Evolutionary conservation across 1,284 basidiomycete species (phyloP).

Genomic region (Sanghuangporus baumii): DNA sequence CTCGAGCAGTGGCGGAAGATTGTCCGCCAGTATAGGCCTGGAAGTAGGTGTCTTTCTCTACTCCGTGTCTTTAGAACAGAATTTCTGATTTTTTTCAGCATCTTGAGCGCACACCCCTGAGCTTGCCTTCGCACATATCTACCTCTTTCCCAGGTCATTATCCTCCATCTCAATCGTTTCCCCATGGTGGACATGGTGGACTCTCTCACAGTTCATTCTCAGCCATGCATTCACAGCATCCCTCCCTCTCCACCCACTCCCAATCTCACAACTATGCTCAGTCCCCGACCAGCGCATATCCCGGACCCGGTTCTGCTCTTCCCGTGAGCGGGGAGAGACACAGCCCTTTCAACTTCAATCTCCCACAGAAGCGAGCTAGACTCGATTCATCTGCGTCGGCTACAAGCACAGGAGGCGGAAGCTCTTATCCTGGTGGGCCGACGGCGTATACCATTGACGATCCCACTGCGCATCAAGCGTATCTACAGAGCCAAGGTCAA

Average conservation of each 20-base stretch:
- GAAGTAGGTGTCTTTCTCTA: neutral
- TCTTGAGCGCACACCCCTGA: neutral
- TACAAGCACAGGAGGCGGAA: neutral
- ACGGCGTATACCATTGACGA: conserved; percentile 14
- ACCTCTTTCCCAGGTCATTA: neutral
- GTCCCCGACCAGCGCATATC: neutral
- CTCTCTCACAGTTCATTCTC: neutral
- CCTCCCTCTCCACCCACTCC: conserved; percentile 1
- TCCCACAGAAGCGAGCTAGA: conserved; percentile 5
- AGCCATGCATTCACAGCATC: neutral
- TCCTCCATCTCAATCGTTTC: neutral
- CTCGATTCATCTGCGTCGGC: conserved; percentile 7
- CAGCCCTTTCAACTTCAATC: neutral
- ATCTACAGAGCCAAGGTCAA: neutral
- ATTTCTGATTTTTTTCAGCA: neutral
- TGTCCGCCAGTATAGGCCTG: conserved; percentile 1
- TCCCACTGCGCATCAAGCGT: conserved; percentile 7
- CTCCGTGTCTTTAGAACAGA: neutral
- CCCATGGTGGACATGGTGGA: neutral
- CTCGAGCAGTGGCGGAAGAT: neutral
- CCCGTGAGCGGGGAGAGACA: conserved; percentile 15
- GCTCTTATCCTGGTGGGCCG: conserved; percentile 5
- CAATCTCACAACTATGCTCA: conserved; percentile 3
- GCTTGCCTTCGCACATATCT: neutral
- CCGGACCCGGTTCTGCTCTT: conserved; percentile 2